Base-by-base conservation (phyloP, 768 basidiomycete genomes). In the Russula compacta region DNA sequence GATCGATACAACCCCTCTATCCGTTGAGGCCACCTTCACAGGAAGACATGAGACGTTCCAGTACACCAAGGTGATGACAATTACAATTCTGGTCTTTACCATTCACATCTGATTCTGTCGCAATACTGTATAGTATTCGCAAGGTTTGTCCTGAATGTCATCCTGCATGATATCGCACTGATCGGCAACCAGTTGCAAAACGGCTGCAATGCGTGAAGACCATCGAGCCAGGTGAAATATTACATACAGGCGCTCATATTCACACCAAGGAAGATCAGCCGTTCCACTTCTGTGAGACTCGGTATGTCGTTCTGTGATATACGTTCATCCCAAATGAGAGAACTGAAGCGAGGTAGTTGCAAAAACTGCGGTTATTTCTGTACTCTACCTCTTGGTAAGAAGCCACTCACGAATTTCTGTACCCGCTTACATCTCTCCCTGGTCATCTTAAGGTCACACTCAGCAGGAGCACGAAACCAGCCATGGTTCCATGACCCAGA, bases 401-500 rank as follows among this genome's bases (percentile, higher is more conserved):
- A 2, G 1, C 2, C 48, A 15, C 24, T 29, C 24, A 19, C 29
- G 17, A 12, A 24, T 53, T 10, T 21, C 24, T 36, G 5, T 32
- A 33, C 3, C 17, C 53, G 42, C 35, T 62, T 19, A 51, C 36
- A 3, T n/a, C 21, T 40, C 39, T 42, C 36, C 50, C 9, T 14
- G 14, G 5, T 11, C 7, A 2, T 29, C 14, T 40, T 24, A 12
- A 85, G 84, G 80, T 0, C 84, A 86, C 62, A 56, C 81, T 0
- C 83, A 86, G 60, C 74, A 78, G 65, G 81, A 83, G 47, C 84
- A 85, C 43, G 82, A 84, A 53, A 86, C 84, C 0, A 75, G 75
- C 9, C 84, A 85, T 51, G 85, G 84, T 6, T 83, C 82, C 1
- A 85, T 85, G 83, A 79, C 82, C 0, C 75, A 72, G 56, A 79